Evolutionary conservation across 306 rosid genomes (phyloP), one percentile per base, ranked within the genome.

Genomic region (Pterocarpus macrocarpus): DNA sequence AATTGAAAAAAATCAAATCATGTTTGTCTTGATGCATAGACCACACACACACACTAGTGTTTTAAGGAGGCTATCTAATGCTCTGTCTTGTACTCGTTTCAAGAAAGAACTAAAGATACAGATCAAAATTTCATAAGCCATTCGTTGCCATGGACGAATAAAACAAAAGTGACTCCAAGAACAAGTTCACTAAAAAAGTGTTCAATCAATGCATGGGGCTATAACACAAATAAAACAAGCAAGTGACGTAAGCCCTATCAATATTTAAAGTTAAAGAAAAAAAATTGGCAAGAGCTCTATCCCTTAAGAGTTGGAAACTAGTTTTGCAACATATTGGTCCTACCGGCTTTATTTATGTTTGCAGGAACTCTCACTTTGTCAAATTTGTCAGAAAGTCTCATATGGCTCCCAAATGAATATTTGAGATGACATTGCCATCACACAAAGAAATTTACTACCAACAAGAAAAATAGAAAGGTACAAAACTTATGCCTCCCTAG

Each of bases 401-500:
- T 77, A 30, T 14, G 49, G 22, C 30, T 56, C 49, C 28, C 7
- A 16, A n/a, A 68, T 57, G 70, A 44, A 69, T n/a, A 44, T 41
- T 66, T 53, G 56, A 28, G 17, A 57, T 11, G 30, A 22, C 28
- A 22, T 22, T 22, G 28, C 28, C 28, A 22, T 22, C 28, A 22
- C 9, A 72, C 33, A 57, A 6, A 64, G 17, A 2, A 64, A 12
- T 36, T 41, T 22, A 50, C 43, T 9, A 8, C 16, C 22, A 5
- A 63, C 55, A n/a, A 71, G 1, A 13, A 5, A 45, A 57, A 39
- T 8, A 50, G 3, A 7, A 7, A 59, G 7, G 5, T 13, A 30
- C 16, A 64, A 17, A 15, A 33, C 47, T 8, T 41, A 41, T 84
- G 93, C 99, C 92, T 22, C 28, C 28, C 28, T 22, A 22, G 28